Conservation (phyloP, 441 rosid species). For the Aquilaria agallochum region DNA sequence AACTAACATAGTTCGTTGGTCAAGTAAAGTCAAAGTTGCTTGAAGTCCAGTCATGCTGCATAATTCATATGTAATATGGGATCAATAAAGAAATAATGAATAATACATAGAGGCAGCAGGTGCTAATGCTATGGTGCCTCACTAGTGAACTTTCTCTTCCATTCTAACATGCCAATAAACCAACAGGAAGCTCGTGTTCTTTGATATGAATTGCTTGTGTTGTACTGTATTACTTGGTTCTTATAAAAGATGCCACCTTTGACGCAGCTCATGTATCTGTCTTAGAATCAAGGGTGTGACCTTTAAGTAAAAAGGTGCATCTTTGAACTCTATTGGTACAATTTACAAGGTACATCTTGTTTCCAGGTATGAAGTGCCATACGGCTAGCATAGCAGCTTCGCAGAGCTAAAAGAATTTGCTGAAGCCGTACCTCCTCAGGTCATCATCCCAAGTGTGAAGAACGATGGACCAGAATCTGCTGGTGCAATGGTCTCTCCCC, state of each 20-base stretch:
- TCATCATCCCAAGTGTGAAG: conserved; percentile 82
- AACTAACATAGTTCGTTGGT: too few relatives aligned
- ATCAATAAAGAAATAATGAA: too few relatives aligned
- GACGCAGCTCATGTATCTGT: not conserved
- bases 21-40: too few relatives aligned
- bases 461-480: conserved; percentile 81
- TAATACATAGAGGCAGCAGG: too few relatives aligned
- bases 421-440: conserved; percentile 62
- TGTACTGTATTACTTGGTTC: too few relatives aligned
- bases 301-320: not conserved
- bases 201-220: too few relatives aligned
- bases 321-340: not conserved
- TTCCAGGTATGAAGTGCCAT: conserved; percentile 91
- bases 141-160: too few relatives aligned
- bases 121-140: too few relatives aligned
- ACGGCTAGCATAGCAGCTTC: conserved; percentile 91
- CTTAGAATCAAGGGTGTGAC: not conserved
- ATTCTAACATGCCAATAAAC: too few relatives aligned
- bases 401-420: conserved; percentile 82
- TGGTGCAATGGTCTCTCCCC: conserved; percentile 67
- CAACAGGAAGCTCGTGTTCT: too few relatives aligned
- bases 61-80: too few relatives aligned
- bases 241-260: not conserved
- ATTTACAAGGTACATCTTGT: not conserved
- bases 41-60: too few relatives aligned